These are phyloP conservation scores for Nicotiana sylvestris DNA, from an alignment of 257 asterid species.

Conservation along the genomic window DNA sequence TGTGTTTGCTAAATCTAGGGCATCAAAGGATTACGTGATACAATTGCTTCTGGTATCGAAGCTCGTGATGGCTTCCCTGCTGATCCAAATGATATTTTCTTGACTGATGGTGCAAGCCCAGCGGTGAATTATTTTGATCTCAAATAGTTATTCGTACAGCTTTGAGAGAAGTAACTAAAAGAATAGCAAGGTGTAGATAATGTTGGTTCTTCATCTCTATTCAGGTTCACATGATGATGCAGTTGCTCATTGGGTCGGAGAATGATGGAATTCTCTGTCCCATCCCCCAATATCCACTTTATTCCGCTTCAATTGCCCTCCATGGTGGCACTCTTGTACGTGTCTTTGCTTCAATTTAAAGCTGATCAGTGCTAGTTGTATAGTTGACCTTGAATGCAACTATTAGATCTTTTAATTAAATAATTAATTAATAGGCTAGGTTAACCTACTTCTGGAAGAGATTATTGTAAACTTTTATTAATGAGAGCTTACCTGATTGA, in stretches of 20 bases:
- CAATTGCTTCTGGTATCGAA: slow-evolving; percentile 90
- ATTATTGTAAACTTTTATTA: neutral
- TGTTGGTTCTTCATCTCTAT: neutral
- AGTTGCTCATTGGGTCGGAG: slow-evolving; percentile 66
- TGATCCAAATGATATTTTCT: slow-evolving; percentile 86
- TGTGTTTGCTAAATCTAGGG: slow-evolving; percentile 48
- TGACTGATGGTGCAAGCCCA: slow-evolving; percentile 99
- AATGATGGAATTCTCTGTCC: slow-evolving; percentile 93
- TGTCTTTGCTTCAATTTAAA: neutral
- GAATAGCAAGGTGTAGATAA: neutral
- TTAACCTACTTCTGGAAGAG: neutral
- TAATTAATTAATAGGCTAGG: neutral
- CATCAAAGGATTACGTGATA: slow-evolving; percentile 84
- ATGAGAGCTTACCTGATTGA: neutral
- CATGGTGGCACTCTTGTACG: slow-evolving; percentile 97
- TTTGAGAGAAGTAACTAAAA: slow-evolving; percentile 4
- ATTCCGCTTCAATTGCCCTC: slow-evolving; percentile 78
- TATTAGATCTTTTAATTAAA: neutral
- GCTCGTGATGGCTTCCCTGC: slow-evolving; percentile 97
- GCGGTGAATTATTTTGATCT: slow-evolving; percentile 44
- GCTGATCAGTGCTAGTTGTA: neutral
- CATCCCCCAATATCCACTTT: slow-evolving; percentile 95
- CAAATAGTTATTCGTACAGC: neutral
- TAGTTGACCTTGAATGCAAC: neutral
- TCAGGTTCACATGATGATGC: slow-evolving; percentile 99